Base-by-base conservation (phyloP, 306 rosid genomes). In the Lablab purpureus region DNA sequence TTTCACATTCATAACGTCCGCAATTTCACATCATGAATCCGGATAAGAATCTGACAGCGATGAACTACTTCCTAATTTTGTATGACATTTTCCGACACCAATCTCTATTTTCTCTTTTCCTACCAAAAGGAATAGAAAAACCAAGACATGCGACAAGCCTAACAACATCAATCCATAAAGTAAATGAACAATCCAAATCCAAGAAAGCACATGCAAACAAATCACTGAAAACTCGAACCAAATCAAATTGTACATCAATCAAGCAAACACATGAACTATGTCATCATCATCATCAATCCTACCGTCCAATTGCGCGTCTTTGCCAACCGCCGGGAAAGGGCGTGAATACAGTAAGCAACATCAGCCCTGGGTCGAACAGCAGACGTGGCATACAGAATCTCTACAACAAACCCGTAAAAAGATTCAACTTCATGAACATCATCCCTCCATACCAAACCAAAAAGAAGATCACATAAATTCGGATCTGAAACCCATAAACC, bases 271-370 rank as follows among this genome's bases (percentile, higher is more conserved):
- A 64, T 21, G 0, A 72, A 83, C 11, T 22, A 13, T 74, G 74
- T 49, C 63, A 10, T 27, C 15, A 17, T 45, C 46, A 73, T 27
- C 8, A 19, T 45, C 37, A 73, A 25, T 66, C 23, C 68, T 90
- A 93, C 99, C 97, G 99, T 96, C 99, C 99, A 96, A 90, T 96
- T 96, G 32, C 96, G 92, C 4, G 98, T 93, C 85, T 96, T 96
- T 69, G 89, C 86, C 83, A 96, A 79, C 5, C 99, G 85, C 18
- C 98, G 92, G 1, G 97, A 85, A 67, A 96, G 98, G 4, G 98
- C 94, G 83, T 88, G 97, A 88, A 96, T 90, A 84, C 99, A 96
- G 81, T 96, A 96, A 25, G 99, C 98, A 84, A 96, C 98, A 89
- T 96, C 99, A 22, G 99, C 99, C 70, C 99, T 84, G 0, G 98